Percentiles rank a stretch among this genome's conserved stretches.
These are phyloP conservation scores for Fusarium phyllophilum DNA, from an alignment of 2,329 filamentous ascomycete genomes.

Conservation along the genomic window DNA sequence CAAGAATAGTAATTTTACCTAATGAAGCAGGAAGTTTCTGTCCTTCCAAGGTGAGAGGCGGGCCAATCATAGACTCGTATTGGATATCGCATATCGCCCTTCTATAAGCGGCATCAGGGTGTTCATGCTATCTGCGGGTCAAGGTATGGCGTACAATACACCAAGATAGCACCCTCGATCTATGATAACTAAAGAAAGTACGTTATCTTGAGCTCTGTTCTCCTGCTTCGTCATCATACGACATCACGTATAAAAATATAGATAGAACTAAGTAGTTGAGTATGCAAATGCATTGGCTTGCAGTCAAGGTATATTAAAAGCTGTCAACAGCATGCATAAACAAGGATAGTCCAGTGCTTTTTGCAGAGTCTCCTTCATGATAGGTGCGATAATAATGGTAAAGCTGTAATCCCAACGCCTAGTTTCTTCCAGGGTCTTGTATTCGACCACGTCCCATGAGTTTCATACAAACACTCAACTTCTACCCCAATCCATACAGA, in stretches of 20 bases:
- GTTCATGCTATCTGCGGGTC: slow-evolving; percentile 27
- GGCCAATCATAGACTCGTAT: slow-evolving; percentile 22
- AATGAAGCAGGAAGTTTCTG: slow-evolving; percentile 32
- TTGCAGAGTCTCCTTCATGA: slow-evolving; percentile 40
- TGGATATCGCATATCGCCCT: slow-evolving; percentile 7
- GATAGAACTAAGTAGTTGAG: background rate
- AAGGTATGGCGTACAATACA: slow-evolving; percentile 11
- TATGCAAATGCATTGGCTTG: slow-evolving; percentile 30
- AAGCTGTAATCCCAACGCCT: slow-evolving; percentile 42
- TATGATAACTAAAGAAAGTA: background rate
- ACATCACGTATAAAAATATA: background rate
- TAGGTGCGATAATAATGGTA: slow-evolving; percentile 36
- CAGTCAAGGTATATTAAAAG: slow-evolving; percentile 38
- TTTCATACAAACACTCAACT: slow-evolving; percentile 35
- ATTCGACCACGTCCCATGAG: slow-evolving; percentile 42
- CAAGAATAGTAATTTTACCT: slow-evolving; percentile 32
- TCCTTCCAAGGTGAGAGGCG: slow-evolving; percentile 26
- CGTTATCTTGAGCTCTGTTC: background rate
- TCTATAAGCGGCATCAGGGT: slow-evolving; percentile 8
- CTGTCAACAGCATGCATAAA: slow-evolving; percentile 27
- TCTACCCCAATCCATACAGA: background rate
- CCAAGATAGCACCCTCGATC: slow-evolving; percentile 18
- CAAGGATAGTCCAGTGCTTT: slow-evolving; percentile 42
- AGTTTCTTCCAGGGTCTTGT: slow-evolving; percentile 38
- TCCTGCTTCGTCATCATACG: background rate